A percentile compares a stretch with the other conserved stretches of the same genome.
phyloP scores from a whole-genome alignment of 2,329 filamentous ascomycete genomes.

The Penicillium sp. region DNA sequence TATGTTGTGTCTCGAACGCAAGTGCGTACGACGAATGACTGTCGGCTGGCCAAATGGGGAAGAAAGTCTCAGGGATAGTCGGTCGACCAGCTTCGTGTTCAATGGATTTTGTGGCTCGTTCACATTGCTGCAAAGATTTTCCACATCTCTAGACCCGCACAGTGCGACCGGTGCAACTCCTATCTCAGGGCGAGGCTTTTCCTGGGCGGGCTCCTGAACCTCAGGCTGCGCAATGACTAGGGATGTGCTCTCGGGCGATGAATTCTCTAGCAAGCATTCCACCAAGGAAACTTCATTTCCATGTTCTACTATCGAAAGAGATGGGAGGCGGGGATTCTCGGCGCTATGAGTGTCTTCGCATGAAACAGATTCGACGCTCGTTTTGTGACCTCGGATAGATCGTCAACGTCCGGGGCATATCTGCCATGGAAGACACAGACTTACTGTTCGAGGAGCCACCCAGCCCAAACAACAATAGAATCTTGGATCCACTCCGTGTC shows the following conservation, averaged over 20 bases:
- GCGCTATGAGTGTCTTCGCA: constrained; percentile 2
- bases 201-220: background rate
- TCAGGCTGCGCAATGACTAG: background rate
- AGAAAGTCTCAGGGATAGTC: constrained; percentile 39
- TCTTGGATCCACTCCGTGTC: constrained; percentile 36
- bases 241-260: constrained; percentile 5
- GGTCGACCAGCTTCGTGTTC: constrained; percentile 30
- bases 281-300: background rate
- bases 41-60: constrained; percentile 41
- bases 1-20: constrained; percentile 35
- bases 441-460: constrained; percentile 28
- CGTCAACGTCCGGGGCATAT: background rate
- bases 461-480: constrained; percentile 37
- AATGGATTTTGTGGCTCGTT: constrained; percentile 22
- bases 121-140: background rate
- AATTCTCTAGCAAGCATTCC: constrained; percentile 3
- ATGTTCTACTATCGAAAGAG: background rate
- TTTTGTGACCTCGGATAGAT: constrained; percentile 15
- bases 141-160: background rate
- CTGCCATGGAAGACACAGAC: background rate
- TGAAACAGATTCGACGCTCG: constrained; percentile 11
- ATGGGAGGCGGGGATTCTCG: background rate
- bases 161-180: background rate
- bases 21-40: constrained; percentile 39
- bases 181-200: background rate